Conservation (phyloP, 192 early-diverging fungal species). For the Coemansia sp. region DNA sequence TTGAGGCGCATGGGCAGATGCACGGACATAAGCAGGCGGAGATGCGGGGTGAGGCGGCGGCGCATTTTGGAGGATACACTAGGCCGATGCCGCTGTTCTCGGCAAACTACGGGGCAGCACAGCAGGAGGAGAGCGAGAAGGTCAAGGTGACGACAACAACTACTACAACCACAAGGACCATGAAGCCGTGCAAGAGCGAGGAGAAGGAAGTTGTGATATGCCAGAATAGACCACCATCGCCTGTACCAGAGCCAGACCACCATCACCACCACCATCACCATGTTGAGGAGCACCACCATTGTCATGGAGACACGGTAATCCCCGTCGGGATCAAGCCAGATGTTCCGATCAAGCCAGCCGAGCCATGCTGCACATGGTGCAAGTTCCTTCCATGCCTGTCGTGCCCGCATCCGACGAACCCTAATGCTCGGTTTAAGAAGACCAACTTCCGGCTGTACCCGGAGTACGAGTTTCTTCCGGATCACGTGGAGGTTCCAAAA, state of each 20-base stretch:
- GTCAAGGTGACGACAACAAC: conserved; percentile 44
- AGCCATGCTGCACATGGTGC: conserved; percentile 54
- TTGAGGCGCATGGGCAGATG: conserved; percentile 31
- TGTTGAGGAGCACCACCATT: conserved; percentile 10
- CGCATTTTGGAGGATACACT: conserved; percentile 26
- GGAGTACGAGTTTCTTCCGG: conserved; percentile 53
- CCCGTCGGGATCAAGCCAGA: conserved; percentile 36
- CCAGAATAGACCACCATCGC: too few species aligned
- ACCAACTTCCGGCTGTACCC: conserved; percentile 47
- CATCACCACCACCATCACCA: conserved; percentile 11
- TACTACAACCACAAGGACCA: conserved; percentile 37
- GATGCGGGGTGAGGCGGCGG: conserved; percentile 33
- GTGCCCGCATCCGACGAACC: conserved; percentile 48
- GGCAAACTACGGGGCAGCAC: conserved; percentile 9
- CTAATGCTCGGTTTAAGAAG: conserved; percentile 48
- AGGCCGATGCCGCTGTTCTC: conserved; percentile 37
- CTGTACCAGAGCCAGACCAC: conserved; percentile 17
- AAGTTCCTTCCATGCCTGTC: conserved; percentile 46
- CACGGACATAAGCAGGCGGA: conserved; percentile 26
- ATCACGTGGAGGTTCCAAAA: conserved; percentile 23
- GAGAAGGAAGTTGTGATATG: too few species aligned
- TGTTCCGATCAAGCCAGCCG: conserved; percentile 19
- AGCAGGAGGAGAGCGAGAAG: conserved; percentile 24
- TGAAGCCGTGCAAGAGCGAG: conserved; percentile 4
- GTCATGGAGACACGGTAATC: conserved; percentile 20